Base-by-base conservation (phyloP, 1,284 basidiomycete species). In the Phylloboletellus chloephorus region DNA sequence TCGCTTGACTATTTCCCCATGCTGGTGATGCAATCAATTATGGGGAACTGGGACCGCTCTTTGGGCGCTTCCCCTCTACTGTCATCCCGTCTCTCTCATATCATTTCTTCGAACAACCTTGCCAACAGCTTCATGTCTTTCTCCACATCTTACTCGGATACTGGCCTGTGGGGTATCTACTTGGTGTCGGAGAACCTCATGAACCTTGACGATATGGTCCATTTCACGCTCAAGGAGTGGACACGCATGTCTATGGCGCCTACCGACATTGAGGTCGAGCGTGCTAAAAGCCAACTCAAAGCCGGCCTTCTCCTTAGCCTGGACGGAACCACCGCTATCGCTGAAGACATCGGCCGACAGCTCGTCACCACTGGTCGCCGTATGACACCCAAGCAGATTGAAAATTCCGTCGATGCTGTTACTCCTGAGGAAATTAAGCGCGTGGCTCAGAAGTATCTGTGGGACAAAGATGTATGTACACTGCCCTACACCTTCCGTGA, bases 51-150 rank as follows among this genome's bases (percentile, higher is more conserved):
- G 96, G 96, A 99, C 67, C 87, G 96, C 58, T 90, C 88, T 44
- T 82, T 98, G 56, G 95, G 95, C 54, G 82, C 92, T 34, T 86
- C 89, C 9, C 78, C 92, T 26, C 74, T 97, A 45, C 82, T 96
- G 53, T 92, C 88, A 50, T 96, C 92, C 43, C 82, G 86, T 46
- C 82, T 99, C 47, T 91, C 88, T 36, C 88, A 95, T 69, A 88
- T 93, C 65, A 74, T 98, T 60, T 91, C 91, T 35, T 75, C 77
- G 49, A 88, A 98, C 80, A 92, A 92, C 74, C 88, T 98, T 61
- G 95, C 96, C 60, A 99, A 98, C 77, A 93, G 88, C 53, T 98
- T 90, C 84, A 96, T 98, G 91, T 92, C 89, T 50, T 99, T 98
- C 82, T 96, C 91, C 29, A 98, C 96, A 9, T 94, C 89, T n/a